These are phyloP conservation scores for Raffaelea ambrosiae DNA, from an alignment of 2,329 filamentous ascomycete genomes.

Conservation along the genomic window DNA sequence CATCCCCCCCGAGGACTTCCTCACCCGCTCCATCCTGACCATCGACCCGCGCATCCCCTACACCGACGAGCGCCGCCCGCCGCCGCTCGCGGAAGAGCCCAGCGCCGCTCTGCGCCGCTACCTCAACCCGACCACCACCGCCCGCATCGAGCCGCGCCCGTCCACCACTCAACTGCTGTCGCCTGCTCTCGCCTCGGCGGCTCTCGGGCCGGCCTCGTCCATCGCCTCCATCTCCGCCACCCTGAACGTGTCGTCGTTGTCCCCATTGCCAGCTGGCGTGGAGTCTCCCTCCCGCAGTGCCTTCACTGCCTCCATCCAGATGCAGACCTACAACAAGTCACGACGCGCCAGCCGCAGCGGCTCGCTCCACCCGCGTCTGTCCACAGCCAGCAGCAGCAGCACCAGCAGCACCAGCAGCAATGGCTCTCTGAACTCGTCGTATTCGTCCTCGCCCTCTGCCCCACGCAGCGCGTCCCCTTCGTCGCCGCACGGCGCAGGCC, in stretches of 20 bases:
- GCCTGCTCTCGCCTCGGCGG: not conserved
- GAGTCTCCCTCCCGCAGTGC: constrained; percentile 16
- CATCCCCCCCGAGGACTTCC: constrained; percentile 57
- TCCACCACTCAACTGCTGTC: constrained; percentile 7
- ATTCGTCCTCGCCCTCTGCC: not conserved
- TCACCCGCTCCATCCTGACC: constrained; percentile 59
- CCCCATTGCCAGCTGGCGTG: not conserved
- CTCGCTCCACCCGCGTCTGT: not conserved
- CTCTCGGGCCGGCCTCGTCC: constrained; percentile 11
- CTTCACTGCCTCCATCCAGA: constrained; percentile 61
- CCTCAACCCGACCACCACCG: constrained; percentile 52
- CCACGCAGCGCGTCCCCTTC: not conserved
- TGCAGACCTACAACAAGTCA: constrained; percentile 61
- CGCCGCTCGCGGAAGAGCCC: constrained; percentile 53
- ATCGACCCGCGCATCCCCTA: constrained; percentile 59
- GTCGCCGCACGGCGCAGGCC: not conserved
- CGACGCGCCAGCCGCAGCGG: constrained; percentile 18
- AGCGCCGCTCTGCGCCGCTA: constrained; percentile 59
- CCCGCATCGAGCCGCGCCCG: constrained; percentile 32
- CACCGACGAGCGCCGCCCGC: constrained; percentile 58
- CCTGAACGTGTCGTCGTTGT: not conserved
- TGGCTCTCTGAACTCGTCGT: constrained; percentile 6
- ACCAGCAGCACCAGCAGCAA: constrained; percentile 16
- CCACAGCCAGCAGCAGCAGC: constrained; percentile 14
- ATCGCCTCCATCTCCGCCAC: not conserved